phyloP scores from a whole-genome alignment of 2,329 filamentous ascomycete genomes.

The Plenodomus biglobosus region DNA sequence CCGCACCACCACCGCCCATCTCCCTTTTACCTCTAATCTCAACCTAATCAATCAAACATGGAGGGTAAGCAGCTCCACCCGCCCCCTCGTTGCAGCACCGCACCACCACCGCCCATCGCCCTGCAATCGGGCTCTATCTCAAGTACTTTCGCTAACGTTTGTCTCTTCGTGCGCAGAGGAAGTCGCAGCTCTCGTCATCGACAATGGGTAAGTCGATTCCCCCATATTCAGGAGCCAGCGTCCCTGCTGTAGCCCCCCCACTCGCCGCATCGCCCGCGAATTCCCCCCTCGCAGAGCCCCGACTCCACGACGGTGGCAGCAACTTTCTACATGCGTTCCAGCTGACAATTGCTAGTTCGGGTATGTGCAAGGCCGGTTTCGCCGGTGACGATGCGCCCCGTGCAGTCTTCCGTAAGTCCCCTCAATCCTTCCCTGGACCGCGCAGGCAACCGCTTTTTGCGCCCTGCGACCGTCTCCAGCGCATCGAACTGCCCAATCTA shows the following conservation, averaged over 20 bases:
- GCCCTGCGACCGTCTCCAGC: conserved; percentile 3
- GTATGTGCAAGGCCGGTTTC: conserved; percentile 99
- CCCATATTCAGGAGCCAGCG: conserved; percentile 36
- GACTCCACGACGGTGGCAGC: conserved; percentile 22
- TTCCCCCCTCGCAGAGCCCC: conserved; percentile 24
- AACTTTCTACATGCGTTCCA: no score
- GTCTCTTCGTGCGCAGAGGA: conserved; percentile 70
- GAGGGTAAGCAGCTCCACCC: conserved; percentile 62
- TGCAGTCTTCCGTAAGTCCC: conserved; percentile 98
- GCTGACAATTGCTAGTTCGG: conserved; percentile 70
- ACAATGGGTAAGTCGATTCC: conserved; percentile 95
- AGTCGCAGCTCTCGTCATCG: conserved; percentile 99
- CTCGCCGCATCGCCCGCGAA: conserved; percentile 31
- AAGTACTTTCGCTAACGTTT: conserved; percentile 42
- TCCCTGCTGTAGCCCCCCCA: conserved; percentile 46
- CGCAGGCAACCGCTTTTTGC: conserved; percentile 13
- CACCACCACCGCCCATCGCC: conserved; percentile 21
- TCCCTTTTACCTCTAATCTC: conserved; percentile 41
- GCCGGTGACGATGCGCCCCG: conserved; percentile 99
- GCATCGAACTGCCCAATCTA: conserved; percentile 27
- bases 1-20: conserved; percentile 35
- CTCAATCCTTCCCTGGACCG: conserved; percentile 6
- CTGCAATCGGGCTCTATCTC: conserved; percentile 25
- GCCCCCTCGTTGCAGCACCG: conserved; percentile 19
- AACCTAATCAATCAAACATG: conserved; percentile 57